Conservation (phyloP, 2,329 filamentous ascomycete species). For the Fusarium denticulatum region DNA sequence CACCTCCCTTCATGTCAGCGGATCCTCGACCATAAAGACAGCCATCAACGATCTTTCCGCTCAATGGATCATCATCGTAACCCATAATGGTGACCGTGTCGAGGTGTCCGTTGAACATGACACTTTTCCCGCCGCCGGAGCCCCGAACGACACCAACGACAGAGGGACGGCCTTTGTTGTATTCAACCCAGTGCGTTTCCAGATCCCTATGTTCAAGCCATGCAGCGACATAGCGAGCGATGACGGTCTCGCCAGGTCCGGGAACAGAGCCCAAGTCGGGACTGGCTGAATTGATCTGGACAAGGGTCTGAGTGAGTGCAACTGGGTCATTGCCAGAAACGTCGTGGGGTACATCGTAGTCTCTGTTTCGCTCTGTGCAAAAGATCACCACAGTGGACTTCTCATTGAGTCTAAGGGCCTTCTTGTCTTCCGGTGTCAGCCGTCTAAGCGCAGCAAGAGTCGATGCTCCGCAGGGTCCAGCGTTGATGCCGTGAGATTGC, state of each 20-base stretch:
- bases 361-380: slow-evolving; percentile 67
- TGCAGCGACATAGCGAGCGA: slow-evolving; percentile 57
- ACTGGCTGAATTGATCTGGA: slow-evolving; percentile 61
- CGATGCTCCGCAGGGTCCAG: slow-evolving; percentile 72
- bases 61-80: slow-evolving; percentile 58
- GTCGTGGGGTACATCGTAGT: slow-evolving; percentile 58
- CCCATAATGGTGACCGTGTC: slow-evolving; percentile 61
- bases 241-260: slow-evolving; percentile 57
- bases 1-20: slow-evolving; percentile 62
- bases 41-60: slow-evolving; percentile 53
- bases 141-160: slow-evolving; percentile 60
- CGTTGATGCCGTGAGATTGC: slow-evolving; percentile 54
- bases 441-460: slow-evolving; percentile 65
- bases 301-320: slow-evolving; percentile 55
- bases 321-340: slow-evolving; percentile 55
- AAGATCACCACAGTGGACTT: slow-evolving; percentile 72
- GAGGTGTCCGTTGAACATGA: slow-evolving; percentile 64
- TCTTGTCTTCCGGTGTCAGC: slow-evolving; percentile 50
- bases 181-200: slow-evolving; percentile 61
- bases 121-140: slow-evolving; percentile 55
- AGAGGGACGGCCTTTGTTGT: slow-evolving; percentile 58
- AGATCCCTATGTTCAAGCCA: slow-evolving; percentile 64
- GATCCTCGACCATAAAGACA: slow-evolving; percentile 58
- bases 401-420: slow-evolving; percentile 50
- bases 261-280: slow-evolving; percentile 53